phyloP scores from a whole-genome alignment of 495 filamentous ascomycete species.

The Neurospora tetraspora region DNA sequence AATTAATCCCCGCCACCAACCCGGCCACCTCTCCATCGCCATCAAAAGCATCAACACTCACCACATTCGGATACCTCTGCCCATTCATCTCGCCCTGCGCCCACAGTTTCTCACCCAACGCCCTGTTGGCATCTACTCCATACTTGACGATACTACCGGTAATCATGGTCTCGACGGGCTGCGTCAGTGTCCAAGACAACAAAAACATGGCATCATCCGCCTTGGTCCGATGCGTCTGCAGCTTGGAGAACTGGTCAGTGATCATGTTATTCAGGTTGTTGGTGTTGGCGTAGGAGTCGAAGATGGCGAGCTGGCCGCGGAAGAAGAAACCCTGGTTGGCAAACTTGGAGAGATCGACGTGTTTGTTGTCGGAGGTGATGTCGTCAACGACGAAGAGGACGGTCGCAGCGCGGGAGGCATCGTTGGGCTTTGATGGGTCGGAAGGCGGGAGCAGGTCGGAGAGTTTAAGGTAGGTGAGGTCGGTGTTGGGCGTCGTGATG shows the following conservation, averaged over 20 bases:
- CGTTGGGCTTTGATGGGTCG: background rate
- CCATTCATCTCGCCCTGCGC: background rate
- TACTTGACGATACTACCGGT: background rate
- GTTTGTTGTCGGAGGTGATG: background rate
- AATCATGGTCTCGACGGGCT: background rate
- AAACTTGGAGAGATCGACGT: background rate
- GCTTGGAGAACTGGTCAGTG: background rate
- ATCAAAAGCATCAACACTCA: background rate
- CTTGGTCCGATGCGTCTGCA: background rate
- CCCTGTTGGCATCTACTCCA: background rate
- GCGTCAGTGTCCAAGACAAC: background rate
- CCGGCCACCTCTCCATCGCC: background rate
- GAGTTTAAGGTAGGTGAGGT: background rate
- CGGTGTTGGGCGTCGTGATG: background rate
- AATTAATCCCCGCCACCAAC: background rate
- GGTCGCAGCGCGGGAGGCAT: background rate
- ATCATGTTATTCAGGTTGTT: background rate
- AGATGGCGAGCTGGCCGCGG: background rate
- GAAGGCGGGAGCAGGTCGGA: background rate
- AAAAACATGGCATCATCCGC: background rate
- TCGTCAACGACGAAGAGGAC: background rate
- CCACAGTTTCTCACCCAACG: slow-evolving; percentile 1
- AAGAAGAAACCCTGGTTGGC: background rate
- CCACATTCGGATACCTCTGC: background rate
- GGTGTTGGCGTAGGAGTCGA: background rate